A percentile compares a stretch with the other conserved stretches of the same genome.
Conservation (phyloP, 306 rosid genomes). For the Cajanus cajan region DNA sequence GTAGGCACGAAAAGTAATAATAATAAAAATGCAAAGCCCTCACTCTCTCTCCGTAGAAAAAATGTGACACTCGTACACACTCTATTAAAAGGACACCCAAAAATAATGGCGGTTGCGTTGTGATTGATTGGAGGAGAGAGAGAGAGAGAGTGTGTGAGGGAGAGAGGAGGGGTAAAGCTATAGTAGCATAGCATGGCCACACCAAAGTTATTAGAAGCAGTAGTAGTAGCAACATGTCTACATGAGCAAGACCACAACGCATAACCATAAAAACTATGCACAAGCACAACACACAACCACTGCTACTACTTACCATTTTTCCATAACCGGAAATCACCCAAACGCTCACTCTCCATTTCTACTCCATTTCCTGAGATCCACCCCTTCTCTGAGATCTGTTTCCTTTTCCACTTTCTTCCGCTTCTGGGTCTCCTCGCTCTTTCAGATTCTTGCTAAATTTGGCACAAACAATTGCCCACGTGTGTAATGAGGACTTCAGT, state of each 20-base stretch:
- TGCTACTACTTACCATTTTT: conserved; percentile 39
- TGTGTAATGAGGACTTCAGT: conserved; percentile 39
- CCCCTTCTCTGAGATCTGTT: conserved; percentile 63
- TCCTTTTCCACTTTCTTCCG: conserved; percentile 21
- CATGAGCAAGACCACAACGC: conserved; percentile 36
- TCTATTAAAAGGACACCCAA: conserved; percentile 52
- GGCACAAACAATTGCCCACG: background rate
- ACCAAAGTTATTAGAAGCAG: conserved; percentile 33
- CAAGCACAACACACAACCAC: conserved; percentile 2
- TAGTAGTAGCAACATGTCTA: conserved; percentile 32
- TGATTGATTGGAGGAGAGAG: conserved; percentile 62
- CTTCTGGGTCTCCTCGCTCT: background rate
- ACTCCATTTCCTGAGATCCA: no score
- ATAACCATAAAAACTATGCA: conserved; percentile 33
- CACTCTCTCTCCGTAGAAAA: conserved; percentile 27
- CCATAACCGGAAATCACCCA: conserved; percentile 44
- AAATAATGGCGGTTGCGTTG: conserved; percentile 81
- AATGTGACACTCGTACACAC: conserved; percentile 45
- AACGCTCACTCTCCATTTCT: conserved; percentile 1
- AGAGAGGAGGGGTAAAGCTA: conserved; percentile 41
- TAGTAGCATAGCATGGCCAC: conserved; percentile 45
- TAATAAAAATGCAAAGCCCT: background rate
- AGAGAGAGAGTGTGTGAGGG: background rate
- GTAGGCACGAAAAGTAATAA: conserved; percentile 30
- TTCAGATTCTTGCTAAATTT: conserved; percentile 27